phyloP scores from a whole-genome alignment of 2,329 filamentous ascomycete genomes.

The Alternaria triticimaculans region DNA sequence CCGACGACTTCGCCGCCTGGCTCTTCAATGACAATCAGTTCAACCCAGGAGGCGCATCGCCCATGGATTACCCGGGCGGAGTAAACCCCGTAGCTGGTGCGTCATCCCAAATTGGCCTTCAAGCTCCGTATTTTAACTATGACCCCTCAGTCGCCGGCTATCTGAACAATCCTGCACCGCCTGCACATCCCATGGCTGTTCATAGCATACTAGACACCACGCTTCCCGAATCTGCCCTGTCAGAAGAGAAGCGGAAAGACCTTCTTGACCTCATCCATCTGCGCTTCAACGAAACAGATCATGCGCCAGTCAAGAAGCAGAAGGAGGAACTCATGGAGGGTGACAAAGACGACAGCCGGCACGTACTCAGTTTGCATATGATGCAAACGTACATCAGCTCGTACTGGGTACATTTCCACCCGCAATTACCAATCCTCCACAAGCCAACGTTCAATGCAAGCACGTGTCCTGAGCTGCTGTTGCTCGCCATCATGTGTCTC shows the following conservation, averaged over 20 bases:
- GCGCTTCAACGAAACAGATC: conserved; percentile 81
- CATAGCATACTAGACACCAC: conserved; percentile 83
- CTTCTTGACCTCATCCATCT: conserved; percentile 81
- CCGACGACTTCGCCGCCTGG: conserved; percentile 86
- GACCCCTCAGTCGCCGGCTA: conserved; percentile 58
- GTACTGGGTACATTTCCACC: conserved; percentile 94
- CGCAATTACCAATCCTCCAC: conserved; percentile 92
- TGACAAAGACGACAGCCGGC: conserved; percentile 68
- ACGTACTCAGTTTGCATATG: conserved; percentile 83
- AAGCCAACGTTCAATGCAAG: conserved; percentile 92
- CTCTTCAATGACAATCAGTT: conserved; percentile 74
- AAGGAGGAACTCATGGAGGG: conserved; percentile 82
- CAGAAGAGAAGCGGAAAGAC: conserved; percentile 85
- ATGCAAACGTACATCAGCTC: conserved; percentile 90
- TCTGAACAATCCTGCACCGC: conserved; percentile 58
- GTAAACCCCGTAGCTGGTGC: conserved; percentile 50
- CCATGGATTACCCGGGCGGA: conserved; percentile 45
- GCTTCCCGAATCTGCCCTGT: conserved; percentile 79
- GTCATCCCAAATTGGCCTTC: conserved; percentile 50
- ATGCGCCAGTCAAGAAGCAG: conserved; percentile 74
- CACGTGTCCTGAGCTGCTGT: conserved; percentile 80
- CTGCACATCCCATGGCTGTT: conserved; percentile 86
- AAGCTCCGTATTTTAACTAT: conserved; percentile 59
- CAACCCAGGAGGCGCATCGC: conserved; percentile 43
- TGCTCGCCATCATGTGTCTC: conserved; percentile 90